Evolutionary conservation across 495 filamentous ascomycete genomes (phyloP).

Genomic region (Glutinoglossum americanum): DNA sequence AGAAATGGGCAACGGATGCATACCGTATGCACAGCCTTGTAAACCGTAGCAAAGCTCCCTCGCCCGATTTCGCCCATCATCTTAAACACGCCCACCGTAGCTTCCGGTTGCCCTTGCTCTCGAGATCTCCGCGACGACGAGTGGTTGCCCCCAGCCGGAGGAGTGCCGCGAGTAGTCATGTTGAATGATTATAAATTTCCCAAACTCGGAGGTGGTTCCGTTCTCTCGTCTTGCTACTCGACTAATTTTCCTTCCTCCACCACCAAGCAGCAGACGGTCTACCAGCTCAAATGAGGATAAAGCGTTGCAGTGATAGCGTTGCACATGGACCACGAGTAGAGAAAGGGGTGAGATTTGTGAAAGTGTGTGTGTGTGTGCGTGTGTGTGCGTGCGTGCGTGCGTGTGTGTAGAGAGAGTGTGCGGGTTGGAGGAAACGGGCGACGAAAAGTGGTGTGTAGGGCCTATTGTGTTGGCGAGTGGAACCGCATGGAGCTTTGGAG

Average conservation of each 20-base stretch:
- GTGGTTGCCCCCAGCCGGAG: conserved; percentile 7
- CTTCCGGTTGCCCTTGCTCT: conserved; percentile 27
- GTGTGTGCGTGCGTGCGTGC: too few species aligned
- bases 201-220: background rate
- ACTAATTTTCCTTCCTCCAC: background rate
- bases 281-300: conserved; percentile 26
- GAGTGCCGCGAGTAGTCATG: conserved; percentile 21
- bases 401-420: too few species aligned
- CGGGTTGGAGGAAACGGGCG: background rate
- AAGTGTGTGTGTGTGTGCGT: too few species aligned
- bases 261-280: conserved; percentile 6
- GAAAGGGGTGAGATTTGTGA: background rate
- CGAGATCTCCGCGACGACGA: conserved; percentile 24
- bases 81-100: conserved; percentile 54
- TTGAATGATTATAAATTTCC: background rate
- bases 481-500: background rate
- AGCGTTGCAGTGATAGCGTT: conserved; percentile 23
- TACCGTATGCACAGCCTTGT: conserved; percentile 66
- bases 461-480: background rate
- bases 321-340: conserved; percentile 17
- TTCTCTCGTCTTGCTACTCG: background rate
- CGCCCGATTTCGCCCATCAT: conserved; percentile 73
- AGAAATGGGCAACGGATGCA: background rate
- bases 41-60: conserved; percentile 91
- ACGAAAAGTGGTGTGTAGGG: background rate